Evolutionary conservation across 2,329 filamentous ascomycete species (phyloP).

Genomic region (Fusarium buxicola): DNA sequence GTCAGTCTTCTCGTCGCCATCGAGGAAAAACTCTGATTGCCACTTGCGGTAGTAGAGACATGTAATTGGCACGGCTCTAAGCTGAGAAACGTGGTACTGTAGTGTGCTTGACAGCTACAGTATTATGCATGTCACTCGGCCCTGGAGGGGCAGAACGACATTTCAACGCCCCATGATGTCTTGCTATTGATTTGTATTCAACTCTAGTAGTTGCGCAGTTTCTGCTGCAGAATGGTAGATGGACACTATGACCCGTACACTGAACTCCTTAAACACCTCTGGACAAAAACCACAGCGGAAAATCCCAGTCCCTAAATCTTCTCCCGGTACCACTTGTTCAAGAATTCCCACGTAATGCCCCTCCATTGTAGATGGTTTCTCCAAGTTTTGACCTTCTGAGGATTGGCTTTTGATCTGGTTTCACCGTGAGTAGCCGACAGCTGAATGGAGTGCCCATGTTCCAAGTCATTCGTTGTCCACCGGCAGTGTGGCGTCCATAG

Average conservation of each 20-base stretch:
- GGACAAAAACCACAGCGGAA: not conserved
- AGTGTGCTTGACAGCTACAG: no score
- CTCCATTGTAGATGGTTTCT: constrained; percentile 2
- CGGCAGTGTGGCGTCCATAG: constrained; percentile 2
- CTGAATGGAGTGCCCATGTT: constrained; percentile 22
- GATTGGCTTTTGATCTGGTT: not conserved
- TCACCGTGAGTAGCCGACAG: constrained; percentile 29
- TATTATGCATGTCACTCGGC: no score
- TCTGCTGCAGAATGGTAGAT: no score
- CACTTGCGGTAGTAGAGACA: not conserved
- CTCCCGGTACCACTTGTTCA: constrained; percentile 23
- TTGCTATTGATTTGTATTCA: not conserved
- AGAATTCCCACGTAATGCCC: constrained; percentile 17
- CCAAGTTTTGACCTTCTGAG: constrained; percentile 20
- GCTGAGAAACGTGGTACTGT: constrained; percentile 5
- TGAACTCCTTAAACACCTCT: not conserved
- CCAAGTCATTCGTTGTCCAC: constrained; percentile 5
- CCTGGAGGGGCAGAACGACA: no score
- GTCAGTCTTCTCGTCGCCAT: not conserved
- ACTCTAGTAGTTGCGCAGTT: constrained; percentile 1
- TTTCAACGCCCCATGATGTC: no score
- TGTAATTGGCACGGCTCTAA: constrained; percentile 30
- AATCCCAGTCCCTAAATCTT: not conserved
- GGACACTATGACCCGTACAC: no score
- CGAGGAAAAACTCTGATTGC: constrained; percentile 7